Base-by-base conservation (phyloP, 2,329 filamentous ascomycete genomes). In the Hymenotorrendiella dingleyae region DNA sequence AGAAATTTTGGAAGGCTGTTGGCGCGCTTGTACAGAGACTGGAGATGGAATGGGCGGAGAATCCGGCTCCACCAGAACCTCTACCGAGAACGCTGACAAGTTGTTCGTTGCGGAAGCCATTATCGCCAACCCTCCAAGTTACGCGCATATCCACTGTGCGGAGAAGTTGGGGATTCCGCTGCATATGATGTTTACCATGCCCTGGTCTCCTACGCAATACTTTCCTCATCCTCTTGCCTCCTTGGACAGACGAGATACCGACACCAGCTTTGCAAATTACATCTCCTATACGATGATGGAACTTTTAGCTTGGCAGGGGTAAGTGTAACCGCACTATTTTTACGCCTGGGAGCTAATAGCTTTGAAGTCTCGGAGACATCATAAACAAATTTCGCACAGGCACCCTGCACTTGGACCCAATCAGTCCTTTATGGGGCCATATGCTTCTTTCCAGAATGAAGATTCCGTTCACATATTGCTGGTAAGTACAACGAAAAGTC, bases 161-260 rank as follows among this genome's bases (percentile, higher is more conserved):
- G 84, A 91, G 62, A 80, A 82, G 16, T 61, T 91, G 21, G 84
- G 84, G 0, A 77, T 89, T 22, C 86, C 86, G 0, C 62, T 90
- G 4, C 84, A 89, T 57, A 68, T 94, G 52, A 91, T 94, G 81
- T 94, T 94, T 61, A 94, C 89, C 8, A 61, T 57, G 53, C 54
- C 54, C 4, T 57, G 49, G 48, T 48, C 47, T 3, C 47, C 50
- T 4, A 56, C 53, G 3, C 42, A 50, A 33, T 35, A 36, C 6
- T 56, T 56, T 45, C 47, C 49, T 4, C 49, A 52, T 32, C 49
- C 49, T 19, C 33, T 52, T 1, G 45, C 49, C 14, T 44, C 45
- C 6, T 32, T 54, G 3, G 43, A 54, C 4, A 41, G 43, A n/a
- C 42, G 49, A n/a, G 44, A 80, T 43, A 74, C 76, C 0, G 79